Evolutionary conservation across 2,329 filamentous ascomycete genomes (phyloP).

Genomic region (Helotiales sp.): DNA sequence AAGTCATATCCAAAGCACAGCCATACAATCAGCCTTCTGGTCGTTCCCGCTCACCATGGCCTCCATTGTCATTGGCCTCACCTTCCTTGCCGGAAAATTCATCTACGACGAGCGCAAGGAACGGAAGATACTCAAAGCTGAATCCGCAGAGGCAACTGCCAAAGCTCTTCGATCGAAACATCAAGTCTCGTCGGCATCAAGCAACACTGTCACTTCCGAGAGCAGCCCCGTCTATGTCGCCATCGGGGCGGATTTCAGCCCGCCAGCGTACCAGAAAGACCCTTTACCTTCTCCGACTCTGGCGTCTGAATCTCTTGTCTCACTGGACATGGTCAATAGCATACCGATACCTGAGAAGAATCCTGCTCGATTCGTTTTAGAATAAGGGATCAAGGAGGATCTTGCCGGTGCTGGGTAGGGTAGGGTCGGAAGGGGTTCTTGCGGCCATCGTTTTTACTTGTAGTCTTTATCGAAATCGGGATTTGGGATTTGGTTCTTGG

Average conservation of each 20-base stretch:
- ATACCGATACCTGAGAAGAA: not conserved
- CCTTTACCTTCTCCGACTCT: not conserved
- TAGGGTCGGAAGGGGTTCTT: too few relatives aligned
- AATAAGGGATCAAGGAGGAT: too few relatives aligned
- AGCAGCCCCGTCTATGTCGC: not conserved
- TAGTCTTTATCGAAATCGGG: too few relatives aligned
- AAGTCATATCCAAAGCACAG: not conserved
- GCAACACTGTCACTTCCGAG: not conserved
- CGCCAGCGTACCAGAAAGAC: not conserved
- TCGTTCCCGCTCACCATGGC: not conserved
- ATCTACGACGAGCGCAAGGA: slow-evolving; percentile 3
- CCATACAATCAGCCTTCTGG: not conserved
- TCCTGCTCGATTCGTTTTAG: not conserved
- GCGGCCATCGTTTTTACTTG: too few relatives aligned
- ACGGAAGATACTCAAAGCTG: not conserved
- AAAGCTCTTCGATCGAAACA: not conserved
- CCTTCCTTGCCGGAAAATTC: slow-evolving; percentile 1
- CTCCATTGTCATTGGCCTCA: not conserved
- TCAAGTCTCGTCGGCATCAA: not conserved
- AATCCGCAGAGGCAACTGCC: not conserved
- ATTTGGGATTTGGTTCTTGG: too few relatives aligned
- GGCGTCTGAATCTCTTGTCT: not conserved
- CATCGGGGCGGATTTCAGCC: not conserved
- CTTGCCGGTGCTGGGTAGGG: too few relatives aligned
- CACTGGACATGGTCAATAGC: not conserved